phyloP scores from a whole-genome alignment of 352 stramenopile genomes.

The Pythium aristosporum region DNA sequence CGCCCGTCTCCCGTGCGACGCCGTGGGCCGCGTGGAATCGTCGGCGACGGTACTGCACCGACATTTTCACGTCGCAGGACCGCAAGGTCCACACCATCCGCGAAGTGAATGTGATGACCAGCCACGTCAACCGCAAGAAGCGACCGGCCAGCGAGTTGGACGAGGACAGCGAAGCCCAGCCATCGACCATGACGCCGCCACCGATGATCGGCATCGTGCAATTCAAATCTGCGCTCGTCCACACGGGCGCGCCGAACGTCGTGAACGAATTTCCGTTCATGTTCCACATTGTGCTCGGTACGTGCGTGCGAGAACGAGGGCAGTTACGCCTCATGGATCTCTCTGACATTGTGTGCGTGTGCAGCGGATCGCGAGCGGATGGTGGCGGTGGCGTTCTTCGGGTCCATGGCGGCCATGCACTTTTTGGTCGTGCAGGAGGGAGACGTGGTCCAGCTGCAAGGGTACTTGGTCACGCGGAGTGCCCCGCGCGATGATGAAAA shows the following conservation, averaged over 20 bases:
- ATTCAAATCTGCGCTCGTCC: constrained; percentile 55
- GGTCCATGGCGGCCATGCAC: constrained; percentile 59
- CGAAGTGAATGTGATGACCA: constrained; percentile 21
- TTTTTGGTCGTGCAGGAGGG: constrained; percentile 55
- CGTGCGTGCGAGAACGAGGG: not conserved
- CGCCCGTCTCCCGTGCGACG: constrained; percentile 1
- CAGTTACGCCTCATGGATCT: not conserved
- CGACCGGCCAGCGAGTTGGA: constrained; percentile 3
- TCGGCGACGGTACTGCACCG: constrained; percentile 25
- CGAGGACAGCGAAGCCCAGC: not conserved
- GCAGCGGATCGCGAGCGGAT: constrained; percentile 45
- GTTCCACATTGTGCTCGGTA: constrained; percentile 65
- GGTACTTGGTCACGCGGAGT: constrained; percentile 29
- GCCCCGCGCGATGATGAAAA: constrained; percentile 1
- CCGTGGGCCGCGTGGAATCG: constrained; percentile 28
- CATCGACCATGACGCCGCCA: constrained; percentile 6
- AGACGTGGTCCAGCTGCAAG: constrained; percentile 55
- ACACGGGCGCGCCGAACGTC: constrained; percentile 41
- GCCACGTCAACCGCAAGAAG: constrained; percentile 6
- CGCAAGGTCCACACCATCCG: constrained; percentile 19
- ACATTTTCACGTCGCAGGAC: constrained; percentile 17
- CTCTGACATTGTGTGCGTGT: not conserved
- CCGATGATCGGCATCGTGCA: constrained; percentile 53
- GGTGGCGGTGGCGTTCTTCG: constrained; percentile 67
- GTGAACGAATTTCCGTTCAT: constrained; percentile 61